Evolutionary conservation across 371 early-diverging fungal genomes (phyloP), one percentile per base, ranked within the genome.

Genomic region (Zancudomyces culisetae): DNA sequence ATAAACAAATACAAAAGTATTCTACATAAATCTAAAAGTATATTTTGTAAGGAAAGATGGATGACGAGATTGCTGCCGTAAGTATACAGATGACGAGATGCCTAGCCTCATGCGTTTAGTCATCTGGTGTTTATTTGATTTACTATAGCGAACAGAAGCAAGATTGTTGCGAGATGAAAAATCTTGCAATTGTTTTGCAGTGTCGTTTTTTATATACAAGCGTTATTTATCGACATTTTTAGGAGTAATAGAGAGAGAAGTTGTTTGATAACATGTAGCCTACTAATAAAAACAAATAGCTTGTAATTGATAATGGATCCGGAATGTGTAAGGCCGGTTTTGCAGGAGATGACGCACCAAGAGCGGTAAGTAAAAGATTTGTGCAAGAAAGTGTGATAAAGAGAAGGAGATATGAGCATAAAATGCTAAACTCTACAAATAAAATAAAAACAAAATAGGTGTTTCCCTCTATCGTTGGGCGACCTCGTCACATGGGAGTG

Each of bases 321-420:
- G 99, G 99, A 72, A 95, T 98, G 92, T 98, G 98, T 80, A 99
- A 99, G 79, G 98, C 98, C 75, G 99, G 99, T 68, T 99, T 99
- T 71, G 98, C 98, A 70, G 99, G 99, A 66, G 99, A 99, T 77
- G 99, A 99, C 72, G 98, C 98, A 52, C 99, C 99, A 55, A 87
- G 96, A 70, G 92, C 95, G 61, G 98, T 88, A 80, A 79, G 85
- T 84, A 59, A 50, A 27, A 22, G 43, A 55, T 51, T 39, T 39
- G 42, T 50, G 40, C n/a, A 35, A 35, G 35, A 35, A 35, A 10
- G 35, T 35, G 6, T 10, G 15, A 15, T 35, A 15, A 35, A 35
- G 35, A 10, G 35, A 10, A 35, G 6, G 35, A 10, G 35, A 15
- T 35, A 35, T 10, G 35, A 35, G 35, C 35, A 35, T 35, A 35